Conservation (phyloP, 2,329 filamentous ascomycete species). For the Apiospora saccharicola region DNA sequence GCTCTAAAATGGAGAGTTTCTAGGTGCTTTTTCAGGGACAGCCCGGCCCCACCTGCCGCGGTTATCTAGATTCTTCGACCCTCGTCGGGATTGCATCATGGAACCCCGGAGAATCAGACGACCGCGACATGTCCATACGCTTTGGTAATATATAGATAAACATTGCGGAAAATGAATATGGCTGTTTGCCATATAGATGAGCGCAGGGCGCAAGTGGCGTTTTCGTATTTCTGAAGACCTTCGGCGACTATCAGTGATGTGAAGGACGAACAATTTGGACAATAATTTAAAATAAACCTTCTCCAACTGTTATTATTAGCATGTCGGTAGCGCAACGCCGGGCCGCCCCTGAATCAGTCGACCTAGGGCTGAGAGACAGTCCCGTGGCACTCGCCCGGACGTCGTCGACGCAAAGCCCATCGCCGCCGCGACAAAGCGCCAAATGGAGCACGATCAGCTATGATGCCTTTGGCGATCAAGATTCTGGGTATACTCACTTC, state of each 20-base stretch:
- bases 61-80: background rate
- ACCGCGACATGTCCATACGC: too few species aligned
- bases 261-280: too few species aligned
- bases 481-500: background rate
- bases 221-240: background rate
- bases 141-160: background rate
- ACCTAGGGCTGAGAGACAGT: background rate
- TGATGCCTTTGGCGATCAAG: background rate
- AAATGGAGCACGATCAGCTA: constrained; percentile 14
- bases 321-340: constrained; percentile 11
- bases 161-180: too few species aligned
- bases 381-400: background rate
- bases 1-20: background rate
- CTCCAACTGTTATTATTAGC: background rate
- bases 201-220: background rate
- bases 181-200: background rate
- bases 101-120: constrained; percentile 3
- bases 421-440: background rate
- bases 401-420: background rate
- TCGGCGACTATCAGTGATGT: background rate
- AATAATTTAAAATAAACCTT: background rate
- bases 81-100: background rate
- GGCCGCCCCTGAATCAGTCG: constrained; percentile 7
- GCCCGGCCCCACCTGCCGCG: background rate
- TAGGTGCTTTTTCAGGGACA: background rate